Evolutionary conservation across 1,284 basidiomycete species (phyloP), one percentile per base, ranked within the genome.

Genomic region (Malassezia vespertilionis): DNA sequence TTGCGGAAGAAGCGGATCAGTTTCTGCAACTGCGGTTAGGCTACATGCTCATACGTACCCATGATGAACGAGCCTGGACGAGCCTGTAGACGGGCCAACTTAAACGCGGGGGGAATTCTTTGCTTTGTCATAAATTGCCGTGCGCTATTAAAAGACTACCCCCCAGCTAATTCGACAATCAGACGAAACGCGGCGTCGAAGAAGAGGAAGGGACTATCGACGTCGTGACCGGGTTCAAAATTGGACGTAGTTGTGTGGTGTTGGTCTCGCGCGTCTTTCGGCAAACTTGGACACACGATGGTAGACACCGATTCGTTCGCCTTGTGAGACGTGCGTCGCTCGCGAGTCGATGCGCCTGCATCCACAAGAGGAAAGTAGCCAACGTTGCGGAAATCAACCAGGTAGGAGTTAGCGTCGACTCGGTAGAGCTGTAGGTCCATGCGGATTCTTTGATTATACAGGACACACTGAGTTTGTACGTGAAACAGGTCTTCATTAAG

Each of bases 391-490:
- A 99, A 97, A 70, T 97, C 91, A 53, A 97, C 93, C 24, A 97
- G 79, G 72, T 95, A 97, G 74, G 96, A 96, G 69, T 83, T 81
- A 27, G 83, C 82, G 71, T 97, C 91, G 21, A 96, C 87, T 75
- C 86, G 84, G 72, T 96, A 97, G 34, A 96, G 77, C 63, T 96
- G 89, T 2, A 97, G 77, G 73, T 96, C 93, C 90, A 96, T 95
- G 21, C 91, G 78, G 8, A 67, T 51, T 23, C 36, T 47, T 21
- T 48, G 33, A 31, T 46, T 31, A 32, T 46, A 40, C 6, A 61
- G 46, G 17, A 61, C 52, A 32, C 86, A 88, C 38, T 91, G 75
- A 12, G 90, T 91, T 75, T 97, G 90, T 33, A 96, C 83, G 72
- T 88, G 90, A 74, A 90, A 97, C 31, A 97, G 80, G 15, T 75